phyloP scores from a whole-genome alignment of 2,329 filamentous ascomycete species.

The Cercospora zeina region DNA sequence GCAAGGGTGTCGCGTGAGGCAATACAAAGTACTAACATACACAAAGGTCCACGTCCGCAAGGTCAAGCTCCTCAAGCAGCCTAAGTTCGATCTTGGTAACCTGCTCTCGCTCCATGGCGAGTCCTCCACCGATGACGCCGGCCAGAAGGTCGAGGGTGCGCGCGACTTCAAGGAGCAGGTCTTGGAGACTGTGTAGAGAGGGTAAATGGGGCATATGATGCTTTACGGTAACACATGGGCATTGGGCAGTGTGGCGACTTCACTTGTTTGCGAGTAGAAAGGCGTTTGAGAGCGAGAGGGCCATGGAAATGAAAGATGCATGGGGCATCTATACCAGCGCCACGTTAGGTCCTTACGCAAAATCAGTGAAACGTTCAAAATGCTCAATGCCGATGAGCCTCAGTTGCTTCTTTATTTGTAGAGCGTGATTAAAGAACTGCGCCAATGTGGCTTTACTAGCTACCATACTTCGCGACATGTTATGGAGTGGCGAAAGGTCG shows the following conservation, averaged over 20 bases:
- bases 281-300: slow-evolving; percentile 34
- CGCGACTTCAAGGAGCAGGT: slow-evolving; percentile 99
- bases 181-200: slow-evolving; percentile 81
- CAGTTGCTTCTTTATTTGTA: neutral
- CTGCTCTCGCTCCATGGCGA: slow-evolving; percentile 97
- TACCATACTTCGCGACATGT: neutral
- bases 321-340: slow-evolving; percentile 28
- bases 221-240: slow-evolving; percentile 25
- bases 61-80: slow-evolving; percentile 98
- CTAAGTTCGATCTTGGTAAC: slow-evolving; percentile 98
- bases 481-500: neutral
- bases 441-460: neutral
- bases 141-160: slow-evolving; percentile 81
- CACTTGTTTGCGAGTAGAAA: slow-evolving; percentile 32
- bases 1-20: neutral
- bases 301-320: slow-evolving; percentile 27
- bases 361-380: slow-evolving; percentile 33
- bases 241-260: slow-evolving; percentile 31
- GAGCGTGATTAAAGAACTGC: no score
- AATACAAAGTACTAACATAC: slow-evolving; percentile 40
- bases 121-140: slow-evolving; percentile 91
- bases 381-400: slow-evolving; percentile 14
- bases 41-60: slow-evolving; percentile 96
- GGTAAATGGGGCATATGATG: slow-evolving; percentile 23
- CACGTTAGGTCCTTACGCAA: slow-evolving; percentile 31